A percentile compares a stretch with the other conserved stretches of the same genome.
Conservation (phyloP, 441 rosid genomes). For the Cnidoscolus chayamansa region DNA sequence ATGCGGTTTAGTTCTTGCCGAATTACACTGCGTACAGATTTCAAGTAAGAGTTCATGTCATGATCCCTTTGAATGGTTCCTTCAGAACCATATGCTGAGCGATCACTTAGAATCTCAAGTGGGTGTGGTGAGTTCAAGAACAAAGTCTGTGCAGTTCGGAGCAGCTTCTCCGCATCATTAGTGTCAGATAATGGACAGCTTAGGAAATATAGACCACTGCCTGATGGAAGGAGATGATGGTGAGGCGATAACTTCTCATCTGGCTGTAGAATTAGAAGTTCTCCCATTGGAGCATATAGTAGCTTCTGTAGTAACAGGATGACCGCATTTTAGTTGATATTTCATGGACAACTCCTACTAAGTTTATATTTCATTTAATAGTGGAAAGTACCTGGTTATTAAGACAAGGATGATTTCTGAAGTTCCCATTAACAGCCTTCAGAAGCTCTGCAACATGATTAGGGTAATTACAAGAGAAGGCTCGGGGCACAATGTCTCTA, state of each 20-base stretch:
- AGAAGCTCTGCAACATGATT: conserved; percentile 76
- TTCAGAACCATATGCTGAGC: conserved; percentile 74
- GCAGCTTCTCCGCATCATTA: conserved; percentile 49
- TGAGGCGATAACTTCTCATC: conserved; percentile 85
- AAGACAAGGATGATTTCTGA: conserved; percentile 86
- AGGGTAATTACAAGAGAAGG: conserved; percentile 89
- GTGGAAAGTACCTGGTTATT: conserved; percentile 57
- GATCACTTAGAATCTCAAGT: conserved; percentile 81
- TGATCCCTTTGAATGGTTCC: conserved; percentile 89
- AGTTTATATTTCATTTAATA: background rate
- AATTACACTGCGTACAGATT: conserved; percentile 56
- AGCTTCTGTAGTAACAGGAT: conserved; percentile 49
- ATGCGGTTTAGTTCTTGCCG: conserved; percentile 66
- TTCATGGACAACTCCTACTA: background rate
- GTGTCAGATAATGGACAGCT: conserved; percentile 37
- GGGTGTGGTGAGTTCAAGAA: conserved; percentile 97
- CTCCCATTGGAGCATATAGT: conserved; percentile 87
- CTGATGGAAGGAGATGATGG: conserved; percentile 85
- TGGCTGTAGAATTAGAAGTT: conserved; percentile 86
- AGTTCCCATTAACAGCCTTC: conserved; percentile 82
- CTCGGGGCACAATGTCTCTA: conserved; percentile 93
- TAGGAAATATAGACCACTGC: conserved; percentile 69
- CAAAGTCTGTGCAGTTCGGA: conserved; percentile 54
- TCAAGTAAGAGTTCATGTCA: conserved; percentile 76
- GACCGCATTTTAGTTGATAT: background rate